Conservation (phyloP, 2,329 filamentous ascomycete genomes). For the Fulvia fulva region DNA sequence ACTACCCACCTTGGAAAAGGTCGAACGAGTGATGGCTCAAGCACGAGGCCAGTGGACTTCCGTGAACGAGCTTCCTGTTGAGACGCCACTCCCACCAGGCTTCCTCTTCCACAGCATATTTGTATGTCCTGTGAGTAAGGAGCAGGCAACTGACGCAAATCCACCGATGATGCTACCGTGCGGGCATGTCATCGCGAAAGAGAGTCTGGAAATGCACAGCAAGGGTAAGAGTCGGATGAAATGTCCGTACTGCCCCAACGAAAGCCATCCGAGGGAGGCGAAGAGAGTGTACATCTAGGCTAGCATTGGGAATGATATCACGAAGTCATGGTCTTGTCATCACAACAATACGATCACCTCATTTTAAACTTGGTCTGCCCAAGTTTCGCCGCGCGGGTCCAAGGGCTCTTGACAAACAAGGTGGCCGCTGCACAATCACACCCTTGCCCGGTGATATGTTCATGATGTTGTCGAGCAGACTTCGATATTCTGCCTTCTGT, state of each 20-base stretch:
- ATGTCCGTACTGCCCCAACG: constrained; percentile 90
- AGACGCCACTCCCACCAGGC: constrained; percentile 60
- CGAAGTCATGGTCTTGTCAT: neutral
- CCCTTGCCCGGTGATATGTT: no score
- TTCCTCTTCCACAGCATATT: constrained; percentile 92
- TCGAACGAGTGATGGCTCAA: constrained; percentile 79
- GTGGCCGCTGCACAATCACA: no score
- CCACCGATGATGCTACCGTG: constrained; percentile 97
- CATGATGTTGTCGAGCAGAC: neutral
- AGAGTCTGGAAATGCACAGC: constrained; percentile 73
- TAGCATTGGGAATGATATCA: neutral
- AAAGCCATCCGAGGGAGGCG: constrained; percentile 74
- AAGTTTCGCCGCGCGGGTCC: neutral
- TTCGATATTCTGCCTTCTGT: neutral
- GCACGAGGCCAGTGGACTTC: constrained; percentile 95
- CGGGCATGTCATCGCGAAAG: constrained; percentile 86
- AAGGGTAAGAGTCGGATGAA: constrained; percentile 76
- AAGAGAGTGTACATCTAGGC: constrained; percentile 55
- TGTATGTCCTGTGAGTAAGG: constrained; percentile 94
- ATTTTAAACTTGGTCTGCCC: no score
- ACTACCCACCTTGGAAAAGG: constrained; percentile 81
- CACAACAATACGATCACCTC: no score
- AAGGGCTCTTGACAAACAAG: no score
- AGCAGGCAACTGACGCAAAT: constrained; percentile 88
- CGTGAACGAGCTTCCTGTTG: constrained; percentile 76